Base-by-base conservation (phyloP, 2,329 filamentous ascomycete species). In the Elsinoe batatas region DNA sequence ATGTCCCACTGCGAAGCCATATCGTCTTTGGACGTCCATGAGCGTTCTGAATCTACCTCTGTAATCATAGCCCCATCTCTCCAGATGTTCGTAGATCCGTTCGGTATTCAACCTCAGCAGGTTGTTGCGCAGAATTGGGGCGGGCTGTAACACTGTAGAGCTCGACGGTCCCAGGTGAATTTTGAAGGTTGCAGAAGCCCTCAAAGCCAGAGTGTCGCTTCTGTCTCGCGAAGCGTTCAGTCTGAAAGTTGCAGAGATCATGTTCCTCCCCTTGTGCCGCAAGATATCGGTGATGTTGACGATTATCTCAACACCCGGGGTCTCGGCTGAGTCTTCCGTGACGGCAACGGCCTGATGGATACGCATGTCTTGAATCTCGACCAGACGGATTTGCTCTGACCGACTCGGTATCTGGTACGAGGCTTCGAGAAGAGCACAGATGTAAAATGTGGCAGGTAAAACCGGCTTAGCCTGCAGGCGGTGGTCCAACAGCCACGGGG, bases 351-450 rank as follows among this genome's bases (percentile, higher is more conserved):
- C 35, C 35, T 37, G 35, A 37, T 37, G 35, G 35, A 37, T 37
- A 37, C 35, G 35, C 35, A 37, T 37, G 35, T 37, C 35, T 37
- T 37, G 35, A 37, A 37, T 37, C 35, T 37, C 35, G n/a, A 37
- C 35, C 35, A 37, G 35, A 37, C 35, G 35, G n/a, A 37, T 37
- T 10, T 37, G 35, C 35, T 37, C 35, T 37, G 35, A 37, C 35
- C 8, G 35, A 37, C 11, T 37, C 35, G 35, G 35, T 37, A 47
- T 32, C 40, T 56, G 42, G 42, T 36, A 11, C 32, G 38, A 20
- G 20, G 40, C 54, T 26, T 56, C 42, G 54, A 56, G 44, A 17
- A 42, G 74, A 76, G 79, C 79, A n/a, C 69, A 64, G 36, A 63
- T 33, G 44, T 60, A 62, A 5, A 61, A 64, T 49, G 64, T 58